A percentile compares a stretch with the other conserved stretches of the same genome.
Evolutionary conservation across 2,329 filamentous ascomycete genomes (phyloP).

Genomic region (Colletotrichum endophyticum): DNA sequence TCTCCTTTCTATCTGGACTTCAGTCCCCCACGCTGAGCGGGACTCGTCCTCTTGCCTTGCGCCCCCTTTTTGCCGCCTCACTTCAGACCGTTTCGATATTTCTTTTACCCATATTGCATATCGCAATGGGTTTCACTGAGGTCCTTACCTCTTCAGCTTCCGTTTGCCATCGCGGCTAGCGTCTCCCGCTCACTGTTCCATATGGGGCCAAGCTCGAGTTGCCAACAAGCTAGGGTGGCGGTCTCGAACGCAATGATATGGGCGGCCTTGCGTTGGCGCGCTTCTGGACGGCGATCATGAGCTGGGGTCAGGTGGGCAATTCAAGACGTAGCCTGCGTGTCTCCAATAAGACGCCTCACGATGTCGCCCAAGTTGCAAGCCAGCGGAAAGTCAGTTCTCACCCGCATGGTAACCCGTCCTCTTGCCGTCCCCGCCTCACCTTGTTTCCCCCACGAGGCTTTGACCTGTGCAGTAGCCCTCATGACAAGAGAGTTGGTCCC

Average conservation of each 20-base stretch:
- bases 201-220: neutral
- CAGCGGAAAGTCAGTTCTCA: neutral
- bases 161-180: neutral
- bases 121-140: neutral
- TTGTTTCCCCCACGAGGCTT: neutral
- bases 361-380: neutral
- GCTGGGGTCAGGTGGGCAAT: neutral
- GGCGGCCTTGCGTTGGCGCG: neutral
- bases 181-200: neutral
- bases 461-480: neutral
- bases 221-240: neutral
- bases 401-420: neutral
- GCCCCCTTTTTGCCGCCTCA: neutral
- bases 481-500: neutral
- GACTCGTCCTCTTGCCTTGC: neutral
- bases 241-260: neutral
- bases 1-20: neutral
- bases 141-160: neutral
- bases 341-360: neutral
- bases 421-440: neutral
- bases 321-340: neutral
- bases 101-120: neutral
- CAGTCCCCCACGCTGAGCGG: neutral
- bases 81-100: neutral
- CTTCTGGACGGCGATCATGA: neutral